Evolutionary conservation across 768 basidiomycete genomes (phyloP).

Genomic region (Agaricus blazei): DNA sequence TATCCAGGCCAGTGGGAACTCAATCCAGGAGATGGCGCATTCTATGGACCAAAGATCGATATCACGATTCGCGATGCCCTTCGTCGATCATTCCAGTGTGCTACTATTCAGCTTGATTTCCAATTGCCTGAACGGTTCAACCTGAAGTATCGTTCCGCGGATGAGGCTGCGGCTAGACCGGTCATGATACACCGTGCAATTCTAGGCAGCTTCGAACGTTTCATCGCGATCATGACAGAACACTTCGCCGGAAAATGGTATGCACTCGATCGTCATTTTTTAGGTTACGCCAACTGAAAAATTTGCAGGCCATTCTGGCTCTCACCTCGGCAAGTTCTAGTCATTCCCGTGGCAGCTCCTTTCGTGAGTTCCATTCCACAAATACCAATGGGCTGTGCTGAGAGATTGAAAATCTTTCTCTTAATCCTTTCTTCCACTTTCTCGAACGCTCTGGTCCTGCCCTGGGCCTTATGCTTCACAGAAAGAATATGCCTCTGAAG

Average conservation of each 20-base stretch:
- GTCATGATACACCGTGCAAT: conserved; percentile 99
- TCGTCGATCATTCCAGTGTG: conserved; percentile 93
- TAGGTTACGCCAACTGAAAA: background rate
- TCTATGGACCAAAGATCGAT: conserved; percentile 99
- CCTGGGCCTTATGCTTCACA: conserved; percentile 24
- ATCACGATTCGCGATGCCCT: conserved; percentile 94
- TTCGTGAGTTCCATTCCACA: conserved; percentile 53
- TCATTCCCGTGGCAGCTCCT: conserved; percentile 88
- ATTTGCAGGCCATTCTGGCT: conserved; percentile 90
- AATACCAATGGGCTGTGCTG: conserved; percentile 13
- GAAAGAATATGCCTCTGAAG: conserved; percentile 88
- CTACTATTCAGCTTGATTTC: conserved; percentile 98
- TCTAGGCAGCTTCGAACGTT: conserved; percentile 88
- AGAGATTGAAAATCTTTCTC: background rate
- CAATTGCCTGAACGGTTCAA: conserved; percentile 97
- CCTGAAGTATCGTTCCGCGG: conserved; percentile 81
- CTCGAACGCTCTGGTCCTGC: background rate
- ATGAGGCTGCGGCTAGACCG: conserved; percentile 72
- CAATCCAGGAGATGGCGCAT: conserved; percentile 96
- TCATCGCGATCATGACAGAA: conserved; percentile 96
- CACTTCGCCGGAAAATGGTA: conserved; percentile 98
- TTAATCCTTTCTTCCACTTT: background rate
- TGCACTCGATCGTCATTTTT: conserved; percentile 17
- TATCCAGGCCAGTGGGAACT: conserved; percentile 89
- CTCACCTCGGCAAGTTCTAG: conserved; percentile 91